Base-by-base conservation (phyloP, 208 protist species). In the Leptomonas pyrrhocoris region DNA sequence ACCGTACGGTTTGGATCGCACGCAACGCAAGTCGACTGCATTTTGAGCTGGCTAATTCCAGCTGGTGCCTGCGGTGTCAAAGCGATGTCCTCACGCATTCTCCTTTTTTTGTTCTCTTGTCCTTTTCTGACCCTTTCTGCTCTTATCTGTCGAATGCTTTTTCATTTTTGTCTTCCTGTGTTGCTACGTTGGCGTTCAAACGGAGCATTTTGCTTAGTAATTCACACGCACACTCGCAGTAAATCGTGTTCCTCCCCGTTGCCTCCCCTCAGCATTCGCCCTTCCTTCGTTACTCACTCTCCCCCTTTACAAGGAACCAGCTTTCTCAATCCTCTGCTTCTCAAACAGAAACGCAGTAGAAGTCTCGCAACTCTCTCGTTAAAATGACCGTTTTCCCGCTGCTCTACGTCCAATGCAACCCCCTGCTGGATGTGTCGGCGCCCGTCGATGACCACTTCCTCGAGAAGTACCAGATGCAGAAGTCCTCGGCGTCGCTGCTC, bases 341-440 rank as follows among this genome's bases (percentile, higher is more conserved):
- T 46, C 28, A 13, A 18, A 38, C 31, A 34, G 25, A 9, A 27
- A 9, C 30, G 6, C 15, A 40, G 9, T 57, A 19, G 28, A 18
- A 15, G 2, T 28, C 34, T 23, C 12, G 7, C 5, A 5, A 28
- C 63, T 49, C 25, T 30, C 15, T 40, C 18, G 19, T 40, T 51
- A 2, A 0, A 19, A 78, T 85, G 72, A 23, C 61, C 28, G 31
- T 68, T 7, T 64, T 68, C 31, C 69, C 31, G 16, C 79, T 79
- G 61, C 60, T 94, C 34, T 94, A 94, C 68, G 67, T 94, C 27
- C 87, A 94, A 63, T 98, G 98, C 79, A 99, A 99, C 84, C 98
- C 98, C 25, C 90, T 99, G 56, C 93, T 99, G 28, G 98, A 99
- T 81, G 98, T 99, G 75, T 98, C 94, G 9, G 97, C 97, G 19